phyloP scores from a whole-genome alignment of 2,329 filamentous ascomycete genomes.

The Alternaria sp. region DNA sequence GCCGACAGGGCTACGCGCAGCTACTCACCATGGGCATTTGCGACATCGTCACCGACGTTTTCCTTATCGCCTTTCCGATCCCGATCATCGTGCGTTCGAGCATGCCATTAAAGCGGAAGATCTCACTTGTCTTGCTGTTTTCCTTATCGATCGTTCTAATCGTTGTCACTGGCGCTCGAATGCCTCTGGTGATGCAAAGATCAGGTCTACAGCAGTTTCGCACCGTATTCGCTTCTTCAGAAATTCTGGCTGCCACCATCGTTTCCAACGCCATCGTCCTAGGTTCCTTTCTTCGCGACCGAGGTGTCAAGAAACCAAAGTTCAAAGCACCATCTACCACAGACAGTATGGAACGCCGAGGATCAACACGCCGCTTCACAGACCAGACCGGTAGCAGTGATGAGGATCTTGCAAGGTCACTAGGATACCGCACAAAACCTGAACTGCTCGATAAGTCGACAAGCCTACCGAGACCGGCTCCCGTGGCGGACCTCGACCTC shows the following conservation, averaged over 20 bases:
- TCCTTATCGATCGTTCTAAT: slow-evolving; percentile 83
- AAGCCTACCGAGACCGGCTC: slow-evolving; percentile 53
- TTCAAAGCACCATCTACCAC: slow-evolving; percentile 68
- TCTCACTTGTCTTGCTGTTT: slow-evolving; percentile 82
- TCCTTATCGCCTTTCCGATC: slow-evolving; percentile 88
- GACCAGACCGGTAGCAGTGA: slow-evolving; percentile 84
- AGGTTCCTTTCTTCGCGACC: slow-evolving; percentile 89
- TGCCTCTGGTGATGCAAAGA: slow-evolving; percentile 77
- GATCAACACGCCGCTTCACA: slow-evolving; percentile 69
- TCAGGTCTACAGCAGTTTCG: slow-evolving; percentile 84
- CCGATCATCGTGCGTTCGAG: slow-evolving; percentile 83
- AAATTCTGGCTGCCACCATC: slow-evolving; percentile 86
- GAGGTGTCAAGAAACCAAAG: slow-evolving; percentile 85
- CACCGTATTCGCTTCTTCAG: slow-evolving; percentile 86
- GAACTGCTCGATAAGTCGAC: slow-evolving; percentile 56
- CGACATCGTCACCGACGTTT: slow-evolving; percentile 86
- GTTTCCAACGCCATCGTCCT: slow-evolving; percentile 90
- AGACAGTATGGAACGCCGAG: slow-evolving; percentile 64
- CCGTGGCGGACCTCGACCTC: slow-evolving; percentile 40
- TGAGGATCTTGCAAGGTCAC: slow-evolving; percentile 82
- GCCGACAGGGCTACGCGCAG: slow-evolving; percentile 86
- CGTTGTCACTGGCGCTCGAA: slow-evolving; percentile 78
- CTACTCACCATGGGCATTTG: slow-evolving; percentile 88
- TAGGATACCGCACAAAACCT: slow-evolving; percentile 73
- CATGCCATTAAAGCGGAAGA: slow-evolving; percentile 79